Conservation (phyloP, 768 basidiomycete genomes). For the Russula virescens region DNA sequence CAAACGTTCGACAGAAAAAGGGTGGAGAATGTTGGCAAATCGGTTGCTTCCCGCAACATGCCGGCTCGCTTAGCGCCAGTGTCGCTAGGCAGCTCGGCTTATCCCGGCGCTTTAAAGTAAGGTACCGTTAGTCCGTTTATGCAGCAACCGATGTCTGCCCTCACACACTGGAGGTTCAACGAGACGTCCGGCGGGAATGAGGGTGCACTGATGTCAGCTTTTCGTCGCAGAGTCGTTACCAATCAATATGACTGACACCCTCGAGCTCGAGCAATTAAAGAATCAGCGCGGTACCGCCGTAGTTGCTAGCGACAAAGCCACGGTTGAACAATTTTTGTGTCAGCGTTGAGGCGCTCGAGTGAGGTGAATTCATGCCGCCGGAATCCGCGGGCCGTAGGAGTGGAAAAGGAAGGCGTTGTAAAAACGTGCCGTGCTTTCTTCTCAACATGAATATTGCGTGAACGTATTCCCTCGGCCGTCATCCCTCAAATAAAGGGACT, state of each 20-base stretch:
- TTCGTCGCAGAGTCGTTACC: neutral
- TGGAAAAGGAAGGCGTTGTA: conserved; percentile 7
- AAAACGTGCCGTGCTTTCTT: neutral
- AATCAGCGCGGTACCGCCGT: neutral
- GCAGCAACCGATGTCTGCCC: no score
- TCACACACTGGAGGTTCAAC: neutral
- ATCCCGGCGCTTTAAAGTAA: no score
- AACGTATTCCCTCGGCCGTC: neutral
- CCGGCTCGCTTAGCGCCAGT: no score
- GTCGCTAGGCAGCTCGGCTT: no score
- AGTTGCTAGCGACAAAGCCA: neutral
- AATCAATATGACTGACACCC: neutral
- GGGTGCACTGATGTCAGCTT: neutral
- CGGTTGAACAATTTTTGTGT: no score
- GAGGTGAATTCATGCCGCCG: neutral
- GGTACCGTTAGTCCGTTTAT: no score
- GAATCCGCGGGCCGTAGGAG: neutral
- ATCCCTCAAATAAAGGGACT: conserved; percentile 4
- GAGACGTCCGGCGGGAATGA: neutral
- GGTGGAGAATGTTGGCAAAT: no score
- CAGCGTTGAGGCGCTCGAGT: no score
- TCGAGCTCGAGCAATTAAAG: neutral
- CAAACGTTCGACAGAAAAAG: no score
- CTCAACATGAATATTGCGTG: neutral
- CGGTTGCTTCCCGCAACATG: no score